Conservation (phyloP, 441 rosid species). For the Isatis lusitanica region DNA sequence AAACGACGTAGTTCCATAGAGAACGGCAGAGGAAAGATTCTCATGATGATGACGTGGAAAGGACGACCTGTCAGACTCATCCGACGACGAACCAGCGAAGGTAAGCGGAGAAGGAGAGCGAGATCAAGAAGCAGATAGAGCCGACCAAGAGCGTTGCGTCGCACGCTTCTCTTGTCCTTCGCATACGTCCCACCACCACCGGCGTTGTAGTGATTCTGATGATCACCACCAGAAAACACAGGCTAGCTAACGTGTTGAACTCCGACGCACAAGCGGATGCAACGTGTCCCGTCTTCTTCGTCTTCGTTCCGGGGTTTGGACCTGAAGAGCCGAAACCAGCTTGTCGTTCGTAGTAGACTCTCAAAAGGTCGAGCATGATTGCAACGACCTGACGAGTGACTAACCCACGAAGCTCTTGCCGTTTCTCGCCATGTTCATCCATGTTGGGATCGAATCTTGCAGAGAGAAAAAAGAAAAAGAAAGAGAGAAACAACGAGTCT, state of each 20-base stretch:
- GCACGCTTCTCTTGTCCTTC: background rate
- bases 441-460: background rate
- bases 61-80: too few relatives aligned
- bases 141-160: background rate
- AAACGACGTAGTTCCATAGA: background rate
- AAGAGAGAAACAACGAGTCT: background rate
- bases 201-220: background rate
- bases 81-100: background rate
- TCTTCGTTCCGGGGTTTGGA: too few relatives aligned
- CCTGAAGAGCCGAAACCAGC: background rate
- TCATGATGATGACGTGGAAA: background rate
- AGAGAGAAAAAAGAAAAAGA: background rate
- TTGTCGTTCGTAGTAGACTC: background rate
- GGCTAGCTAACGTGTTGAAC: background rate
- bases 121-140: background rate
- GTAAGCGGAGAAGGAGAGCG: slow-evolving; percentile 4
- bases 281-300: background rate
- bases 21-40: too few relatives aligned
- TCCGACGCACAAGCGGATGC: background rate
- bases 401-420: background rate
- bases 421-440: background rate
- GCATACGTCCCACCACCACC: background rate
- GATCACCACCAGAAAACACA: background rate
- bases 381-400: background rate
- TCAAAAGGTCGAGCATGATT: background rate